Evolutionary conservation across 768 basidiomycete genomes (phyloP).

Genomic region (Lyophyllum semitale): DNA sequence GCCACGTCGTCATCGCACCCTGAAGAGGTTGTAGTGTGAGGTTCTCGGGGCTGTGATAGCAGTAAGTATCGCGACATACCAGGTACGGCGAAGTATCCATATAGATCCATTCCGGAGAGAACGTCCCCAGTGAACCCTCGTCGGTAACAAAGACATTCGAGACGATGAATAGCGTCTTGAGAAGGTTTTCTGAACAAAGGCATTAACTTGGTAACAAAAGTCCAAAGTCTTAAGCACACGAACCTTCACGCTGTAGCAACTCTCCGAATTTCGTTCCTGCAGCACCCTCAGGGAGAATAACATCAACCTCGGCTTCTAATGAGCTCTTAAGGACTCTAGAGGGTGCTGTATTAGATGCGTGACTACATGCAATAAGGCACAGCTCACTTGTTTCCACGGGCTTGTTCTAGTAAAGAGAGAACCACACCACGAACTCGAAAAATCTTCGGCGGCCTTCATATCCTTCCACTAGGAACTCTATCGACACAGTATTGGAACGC

Average conservation of each 20-base stretch:
- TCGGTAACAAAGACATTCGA: conserved; percentile 64
- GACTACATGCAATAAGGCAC: neutral
- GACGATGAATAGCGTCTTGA: conserved; percentile 80
- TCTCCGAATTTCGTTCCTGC: conserved; percentile 25
- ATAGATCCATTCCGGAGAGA: conserved; percentile 52
- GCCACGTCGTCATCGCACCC: conserved; percentile 35
- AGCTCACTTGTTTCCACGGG: conserved; percentile 71
- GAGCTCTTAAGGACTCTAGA: conserved; percentile 67
- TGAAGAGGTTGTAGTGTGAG: conserved; percentile 11
- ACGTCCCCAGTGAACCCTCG: conserved; percentile 40
- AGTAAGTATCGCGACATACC: conserved; percentile 35
- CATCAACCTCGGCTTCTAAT: conserved; percentile 72
- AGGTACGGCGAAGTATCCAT: conserved; percentile 41
- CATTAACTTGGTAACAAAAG: neutral
- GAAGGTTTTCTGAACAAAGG: conserved; percentile 49
- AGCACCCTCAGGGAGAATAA: conserved; percentile 50
- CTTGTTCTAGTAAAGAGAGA: conserved; percentile 71
- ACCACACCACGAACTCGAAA: conserved; percentile 63
- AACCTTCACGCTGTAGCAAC: conserved; percentile 47
- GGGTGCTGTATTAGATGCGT: neutral
- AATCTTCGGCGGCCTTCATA: conserved; percentile 54
- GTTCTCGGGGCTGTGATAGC: conserved; percentile 7
- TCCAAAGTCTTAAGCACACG: conserved; percentile 18
- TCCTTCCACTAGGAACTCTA: conserved; percentile 70
- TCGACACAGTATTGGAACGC: neutral